Evolutionary conservation across 768 basidiomycete species (phyloP), one percentile per base, ranked within the genome.

Genomic region (Phallus indusiatus): DNA sequence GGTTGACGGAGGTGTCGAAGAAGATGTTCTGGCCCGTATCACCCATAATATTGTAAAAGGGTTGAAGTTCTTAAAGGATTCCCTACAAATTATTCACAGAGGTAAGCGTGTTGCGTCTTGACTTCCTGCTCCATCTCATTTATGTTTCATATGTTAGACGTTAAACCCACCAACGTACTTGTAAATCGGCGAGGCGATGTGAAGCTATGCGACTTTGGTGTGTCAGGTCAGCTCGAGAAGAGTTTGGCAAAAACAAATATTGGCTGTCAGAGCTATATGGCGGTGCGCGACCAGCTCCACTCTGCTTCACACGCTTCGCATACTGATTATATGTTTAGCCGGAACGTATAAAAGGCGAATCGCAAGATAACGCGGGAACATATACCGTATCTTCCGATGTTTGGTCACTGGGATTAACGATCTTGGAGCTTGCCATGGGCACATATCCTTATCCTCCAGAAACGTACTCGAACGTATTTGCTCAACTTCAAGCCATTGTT

Each of bases 241-340:
- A 89, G 86, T 58, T 77, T 99, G 20, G 96, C 96, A 17, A 95
- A 94, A 73, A 99, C 96, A 6, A 98, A 98, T 67, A 97, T 99
- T 42, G 96, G 96, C 7, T 99, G 96, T 69, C 96, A 99, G 71
- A 88, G 84, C 61, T 99, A 99, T 72, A 98, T 99, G 94, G 95
- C 95, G 52, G 93, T 93, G 71, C 70, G 86, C 79, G 1, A 28
- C 28, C 28, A 28, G 28, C 28, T 22, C 65, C 14, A 18, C 52
- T 64, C 34, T 47, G 46, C 6, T 49, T 58, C 60, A 24, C 48
- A 47, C 20, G 34, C 20, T 42, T 49, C n/a, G 47, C 37, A 20
- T 24, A 33, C 37, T 37, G 11, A 14, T 6, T 1, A 18, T 35
- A 16, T 61, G 21, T 54, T 11, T 66, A 93, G 90, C 96, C 95